These are phyloP conservation scores for Lactarius indigo DNA, from an alignment of 768 basidiomycete species.

Conservation along the genomic window DNA sequence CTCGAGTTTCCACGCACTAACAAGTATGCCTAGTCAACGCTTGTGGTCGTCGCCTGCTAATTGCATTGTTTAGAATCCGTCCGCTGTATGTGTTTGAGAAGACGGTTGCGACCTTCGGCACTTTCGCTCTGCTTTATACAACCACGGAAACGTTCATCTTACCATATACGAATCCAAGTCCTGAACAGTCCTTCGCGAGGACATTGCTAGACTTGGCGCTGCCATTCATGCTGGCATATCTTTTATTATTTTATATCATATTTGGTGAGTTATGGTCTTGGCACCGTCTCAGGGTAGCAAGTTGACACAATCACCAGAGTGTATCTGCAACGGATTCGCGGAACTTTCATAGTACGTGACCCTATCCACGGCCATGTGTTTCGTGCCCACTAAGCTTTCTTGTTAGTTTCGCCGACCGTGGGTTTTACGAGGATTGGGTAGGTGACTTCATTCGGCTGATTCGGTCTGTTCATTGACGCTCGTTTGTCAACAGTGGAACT, in stretches of 20 bases:
- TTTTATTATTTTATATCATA: constrained; percentile 82
- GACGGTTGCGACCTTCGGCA: constrained; percentile 86
- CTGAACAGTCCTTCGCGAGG: constrained; percentile 67
- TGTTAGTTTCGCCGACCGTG: constrained; percentile 87
- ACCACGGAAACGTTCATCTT: constrained; percentile 93
- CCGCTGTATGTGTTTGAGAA: constrained; percentile 74
- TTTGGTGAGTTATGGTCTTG: constrained; percentile 52
- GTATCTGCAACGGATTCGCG: constrained; percentile 95
- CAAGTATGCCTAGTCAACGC: constrained; percentile 43
- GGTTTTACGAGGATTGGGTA: constrained; percentile 98
- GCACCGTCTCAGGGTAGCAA: neutral
- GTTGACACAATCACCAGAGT: constrained; percentile 50
- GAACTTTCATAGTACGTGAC: constrained; percentile 76
- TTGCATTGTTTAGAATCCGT: constrained; percentile 46
- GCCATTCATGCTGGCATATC: constrained; percentile 91
- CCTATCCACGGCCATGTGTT: neutral
- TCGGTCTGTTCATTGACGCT: neutral
- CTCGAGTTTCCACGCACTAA: constrained; percentile 93
- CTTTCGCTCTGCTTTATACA: constrained; percentile 90
- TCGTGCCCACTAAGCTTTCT: neutral
- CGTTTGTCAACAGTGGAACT: constrained; percentile 77
- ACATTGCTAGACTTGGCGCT: constrained; percentile 82
- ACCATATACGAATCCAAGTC: constrained; percentile 65
- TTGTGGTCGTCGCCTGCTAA: neutral
- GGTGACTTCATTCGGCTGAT: constrained; percentile 18